Base-by-base conservation (phyloP, 371 early-diverging fungal species). In the Lichtheimia corymbifera region DNA sequence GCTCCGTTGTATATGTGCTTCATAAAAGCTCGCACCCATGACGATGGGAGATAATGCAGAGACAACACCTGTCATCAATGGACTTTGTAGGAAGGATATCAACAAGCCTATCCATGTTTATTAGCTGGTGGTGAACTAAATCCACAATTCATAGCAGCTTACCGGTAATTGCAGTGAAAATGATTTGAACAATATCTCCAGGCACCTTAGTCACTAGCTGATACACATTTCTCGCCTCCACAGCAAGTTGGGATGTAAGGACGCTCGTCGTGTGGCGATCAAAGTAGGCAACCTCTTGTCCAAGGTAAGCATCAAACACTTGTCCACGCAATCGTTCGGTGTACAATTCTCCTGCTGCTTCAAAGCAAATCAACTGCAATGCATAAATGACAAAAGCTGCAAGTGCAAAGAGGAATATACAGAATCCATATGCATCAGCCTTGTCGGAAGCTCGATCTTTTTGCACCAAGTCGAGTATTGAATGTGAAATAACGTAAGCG, bases 201-300 rank as follows among this genome's bases (percentile, higher is more conserved):
- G 84, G 71, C 2, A 87, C 70, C 55, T 75, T 86, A 25, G 86
- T 83, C 42, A 94, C 78, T 49, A 89, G 63, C 40, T 87, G 79
- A 53, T 82, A 73, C 58, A 86, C 78, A 64, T 80, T 77, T 43
- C 70, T 65, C 3, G 95, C 91, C 65, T 95, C 95, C 12, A 87
- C 82, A 11, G 94, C 85, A 22, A 97, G 79, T 41, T 85, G 82
- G 9, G 93, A 74, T 0, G 92, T 85, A 42, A 96, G 70, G n/a
- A 87, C 87, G 40, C 97, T 95, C 5, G 87, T 82, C 22, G 77
- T 81, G 74, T 95, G 85, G 14, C 83, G 72, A 73, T 96, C 96
- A 74, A 91, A 96, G 72, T 83, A 97, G 0, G 76, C 88, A 57
- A 92, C 87, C 42, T 95, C 93, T 72, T 94, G 95, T 30, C 74